Evolutionary conservation across 495 filamentous ascomycete species (phyloP).

Genomic region (Aspergillus hancockii): DNA sequence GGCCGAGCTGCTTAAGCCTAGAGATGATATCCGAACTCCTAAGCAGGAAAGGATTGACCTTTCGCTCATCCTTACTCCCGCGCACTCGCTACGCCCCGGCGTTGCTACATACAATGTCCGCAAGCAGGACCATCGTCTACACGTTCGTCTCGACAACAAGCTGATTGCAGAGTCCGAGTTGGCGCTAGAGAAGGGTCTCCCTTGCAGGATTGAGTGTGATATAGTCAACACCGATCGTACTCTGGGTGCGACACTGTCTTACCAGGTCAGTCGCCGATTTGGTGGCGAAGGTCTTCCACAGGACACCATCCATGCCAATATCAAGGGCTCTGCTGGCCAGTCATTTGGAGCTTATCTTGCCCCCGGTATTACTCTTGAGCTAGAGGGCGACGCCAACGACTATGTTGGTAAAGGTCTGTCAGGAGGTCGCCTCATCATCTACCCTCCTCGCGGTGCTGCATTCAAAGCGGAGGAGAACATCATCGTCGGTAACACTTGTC

Average conservation of each 20-base stretch:
- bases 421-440: slow-evolving; percentile 93
- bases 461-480: slow-evolving; percentile 99
- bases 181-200: slow-evolving; percentile 93
- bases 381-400: slow-evolving; percentile 97
- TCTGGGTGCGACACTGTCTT: slow-evolving; percentile 92
- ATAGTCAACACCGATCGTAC: slow-evolving; percentile 98
- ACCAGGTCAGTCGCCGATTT: slow-evolving; percentile 91
- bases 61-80: slow-evolving; percentile 92
- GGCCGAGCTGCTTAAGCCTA: slow-evolving; percentile 81
- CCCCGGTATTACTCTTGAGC: slow-evolving; percentile 91
- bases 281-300: slow-evolving; percentile 88
- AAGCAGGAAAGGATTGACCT: slow-evolving; percentile 96
- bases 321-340: slow-evolving; percentile 98
- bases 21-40: slow-evolving; percentile 81
- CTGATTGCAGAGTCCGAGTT: slow-evolving; percentile 96
- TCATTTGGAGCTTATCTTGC: slow-evolving; percentile 97
- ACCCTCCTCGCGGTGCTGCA: slow-evolving; percentile 88
- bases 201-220: slow-evolving; percentile 94
- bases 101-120: slow-evolving; percentile 98
- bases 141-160: slow-evolving; percentile 96
- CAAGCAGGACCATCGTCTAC: slow-evolving; percentile 95
- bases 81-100: slow-evolving; percentile 92
- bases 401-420: slow-evolving; percentile 98
- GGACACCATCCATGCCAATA: slow-evolving; percentile 96
- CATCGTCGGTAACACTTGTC: slow-evolving; percentile 93